Conservation (phyloP, 73 alveolate species). For the Tetrahymena borealis region DNA sequence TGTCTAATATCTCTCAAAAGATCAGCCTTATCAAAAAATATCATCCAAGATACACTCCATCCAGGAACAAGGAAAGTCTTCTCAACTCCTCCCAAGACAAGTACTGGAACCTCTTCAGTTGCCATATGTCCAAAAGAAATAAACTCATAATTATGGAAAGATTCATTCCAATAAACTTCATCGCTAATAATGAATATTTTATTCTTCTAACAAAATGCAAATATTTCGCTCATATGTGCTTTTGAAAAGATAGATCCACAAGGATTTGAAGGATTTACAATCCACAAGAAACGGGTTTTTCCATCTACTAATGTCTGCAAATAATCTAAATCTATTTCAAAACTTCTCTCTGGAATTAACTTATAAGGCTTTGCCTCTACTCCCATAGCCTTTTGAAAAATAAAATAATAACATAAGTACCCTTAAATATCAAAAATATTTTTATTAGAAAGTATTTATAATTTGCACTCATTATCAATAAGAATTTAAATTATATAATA, state of each 20-base stretch:
- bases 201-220: conserved; percentile 53
- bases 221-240: conserved; percentile 55
- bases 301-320: conserved; percentile 47
- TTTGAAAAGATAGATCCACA: conserved; percentile 75
- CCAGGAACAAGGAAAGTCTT: conserved; percentile 81
- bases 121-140: conserved; percentile 41
- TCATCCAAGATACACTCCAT: conserved; percentile 82
- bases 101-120: conserved; percentile 43
- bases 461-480: too few relatives aligned
- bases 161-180: conserved; percentile 71
- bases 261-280: conserved; percentile 79
- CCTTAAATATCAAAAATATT: too few relatives aligned
- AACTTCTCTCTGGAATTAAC: conserved; percentile 59
- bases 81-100: conserved; percentile 57
- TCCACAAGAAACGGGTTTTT: conserved; percentile 53
- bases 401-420: too few relatives aligned
- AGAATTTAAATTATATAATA: too few relatives aligned
- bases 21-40: conserved; percentile 58
- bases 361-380: conserved; percentile 54
- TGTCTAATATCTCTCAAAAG: conserved; percentile 40
- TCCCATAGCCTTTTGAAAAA: conserved; percentile 42
- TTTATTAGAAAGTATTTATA: too few relatives aligned
- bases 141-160: conserved; percentile 36
- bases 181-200: conserved; percentile 64
- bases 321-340: conserved; percentile 60